phyloP scores from a whole-genome alignment of 2,329 filamentous ascomycete species.

The Sphaceloma murrayae region DNA sequence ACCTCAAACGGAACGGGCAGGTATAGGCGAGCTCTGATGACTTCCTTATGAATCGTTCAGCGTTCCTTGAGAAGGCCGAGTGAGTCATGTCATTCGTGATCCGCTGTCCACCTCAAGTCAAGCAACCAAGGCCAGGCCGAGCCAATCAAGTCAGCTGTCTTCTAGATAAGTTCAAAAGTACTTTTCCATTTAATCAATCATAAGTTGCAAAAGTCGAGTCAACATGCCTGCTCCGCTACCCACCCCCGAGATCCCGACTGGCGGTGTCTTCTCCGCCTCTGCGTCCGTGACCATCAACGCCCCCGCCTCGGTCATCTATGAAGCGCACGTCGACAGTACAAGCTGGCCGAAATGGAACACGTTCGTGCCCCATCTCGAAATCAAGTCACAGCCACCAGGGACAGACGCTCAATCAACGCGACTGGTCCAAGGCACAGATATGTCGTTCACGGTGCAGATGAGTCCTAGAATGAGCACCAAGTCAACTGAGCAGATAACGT shows the following conservation, averaged over 20 bases:
- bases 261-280: constrained; percentile 28
- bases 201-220: too few species aligned
- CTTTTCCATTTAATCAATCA: too few species aligned
- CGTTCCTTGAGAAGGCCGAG: too few species aligned
- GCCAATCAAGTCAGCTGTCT: too few species aligned
- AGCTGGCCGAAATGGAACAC: constrained; percentile 41
- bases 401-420: constrained; percentile 12
- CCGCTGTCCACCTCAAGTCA: too few species aligned
- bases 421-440: constrained; percentile 34
- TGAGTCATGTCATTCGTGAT: too few species aligned
- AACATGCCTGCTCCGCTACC: constrained; percentile 22
- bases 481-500: constrained; percentile 30
- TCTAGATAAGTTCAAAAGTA: too few species aligned
- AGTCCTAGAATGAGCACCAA: constrained; percentile 24
- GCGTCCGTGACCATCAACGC: constrained; percentile 32
- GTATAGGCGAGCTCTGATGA: too few species aligned
- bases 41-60: too few species aligned
- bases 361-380: constrained; percentile 38
- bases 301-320: constrained; percentile 35
- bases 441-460: constrained; percentile 39
- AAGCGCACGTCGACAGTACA: constrained; percentile 36
- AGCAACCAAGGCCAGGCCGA: too few species aligned
- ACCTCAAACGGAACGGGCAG: too few species aligned
- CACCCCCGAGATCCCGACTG: constrained; percentile 25
- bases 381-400: constrained; percentile 34